Evolutionary conservation across 495 filamentous ascomycete genomes (phyloP), one percentile per base, ranked within the genome.

Genomic region (Penicillium parvum): DNA sequence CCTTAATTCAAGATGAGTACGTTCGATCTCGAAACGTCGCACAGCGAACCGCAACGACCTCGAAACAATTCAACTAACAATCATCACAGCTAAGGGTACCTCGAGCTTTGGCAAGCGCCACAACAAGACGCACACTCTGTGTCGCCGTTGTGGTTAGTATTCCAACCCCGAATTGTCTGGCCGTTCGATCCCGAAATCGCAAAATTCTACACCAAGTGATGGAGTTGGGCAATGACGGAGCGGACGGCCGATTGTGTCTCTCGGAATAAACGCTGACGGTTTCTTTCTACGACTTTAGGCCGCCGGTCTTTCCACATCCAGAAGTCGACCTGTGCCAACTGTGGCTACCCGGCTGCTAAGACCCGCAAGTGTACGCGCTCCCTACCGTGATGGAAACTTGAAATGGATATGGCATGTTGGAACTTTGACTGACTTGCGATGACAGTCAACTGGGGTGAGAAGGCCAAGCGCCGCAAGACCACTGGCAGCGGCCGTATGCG

Each of bases 401-500:
- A 37, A n/a, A n/a, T n/a, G n/a, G 41, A 36, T 40, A 11, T 36
- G 25, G 17, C 34, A 42, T 43, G 26, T 16, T 21, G 41, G 47
- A 59, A 47, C 42, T 14, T 40, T 47, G 58, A 53, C 65, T 65
- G 60, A 66, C 63, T 43, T 58, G 50, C 37, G 49, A 37, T 33
- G 47, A 73, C 63, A 98, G 92, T 84, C 81, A 95, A 98, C 83
- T 98, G 92, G 92, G 80, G 85, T 73, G 89, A 96, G 83, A 98
- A 98, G 82, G 94, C 90, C 59, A 97, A 95, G 86, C 76, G 92
- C 72, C 90, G 92, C 85, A 97, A 96, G 91, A 96, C 90, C 61
- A 92, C 88, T 60, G 92, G 92, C 55, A 87, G 87, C 64, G 92
- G 92, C 69, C 82, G 92, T 60, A 89, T 90, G 85, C 77, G 87